Conservation (phyloP, 345 rosid genomes). For the Lenwebbia sp. region DNA sequence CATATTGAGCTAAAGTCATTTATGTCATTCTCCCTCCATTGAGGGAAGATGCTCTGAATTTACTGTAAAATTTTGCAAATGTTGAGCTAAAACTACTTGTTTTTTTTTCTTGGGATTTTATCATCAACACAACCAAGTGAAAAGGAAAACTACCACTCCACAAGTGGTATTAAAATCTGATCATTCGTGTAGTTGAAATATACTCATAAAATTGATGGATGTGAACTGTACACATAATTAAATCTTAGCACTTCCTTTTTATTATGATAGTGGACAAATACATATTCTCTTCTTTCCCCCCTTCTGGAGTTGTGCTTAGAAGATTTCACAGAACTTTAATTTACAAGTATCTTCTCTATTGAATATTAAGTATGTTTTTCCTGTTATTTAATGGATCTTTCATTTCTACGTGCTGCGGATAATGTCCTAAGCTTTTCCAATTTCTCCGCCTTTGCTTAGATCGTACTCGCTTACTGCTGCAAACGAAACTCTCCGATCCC, state of each 20-base stretch:
- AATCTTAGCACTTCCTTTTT: too few species aligned
- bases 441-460: background rate
- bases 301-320: too few species aligned
- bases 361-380: too few species aligned
- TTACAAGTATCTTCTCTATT: too few species aligned
- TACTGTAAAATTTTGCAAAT: background rate
- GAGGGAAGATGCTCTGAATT: background rate
- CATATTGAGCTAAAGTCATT: too few species aligned
- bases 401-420: too few species aligned
- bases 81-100: background rate
- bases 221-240: background rate
- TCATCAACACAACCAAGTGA: background rate
- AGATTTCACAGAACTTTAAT: too few species aligned
- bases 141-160: background rate
- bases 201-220: background rate
- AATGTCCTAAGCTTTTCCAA: background rate
- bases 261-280: too few species aligned
- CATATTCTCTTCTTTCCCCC: too few species aligned
- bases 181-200: background rate
- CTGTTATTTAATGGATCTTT: too few species aligned
- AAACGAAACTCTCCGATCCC: background rate
- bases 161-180: background rate
- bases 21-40: background rate
- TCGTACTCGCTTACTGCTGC: too few species aligned
- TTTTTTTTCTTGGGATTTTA: background rate